These are phyloP conservation scores for Hemisphaericaspora xylanilytica DNA, from an alignment of 1,139 yeast genomes.

Conservation along the genomic window DNA sequence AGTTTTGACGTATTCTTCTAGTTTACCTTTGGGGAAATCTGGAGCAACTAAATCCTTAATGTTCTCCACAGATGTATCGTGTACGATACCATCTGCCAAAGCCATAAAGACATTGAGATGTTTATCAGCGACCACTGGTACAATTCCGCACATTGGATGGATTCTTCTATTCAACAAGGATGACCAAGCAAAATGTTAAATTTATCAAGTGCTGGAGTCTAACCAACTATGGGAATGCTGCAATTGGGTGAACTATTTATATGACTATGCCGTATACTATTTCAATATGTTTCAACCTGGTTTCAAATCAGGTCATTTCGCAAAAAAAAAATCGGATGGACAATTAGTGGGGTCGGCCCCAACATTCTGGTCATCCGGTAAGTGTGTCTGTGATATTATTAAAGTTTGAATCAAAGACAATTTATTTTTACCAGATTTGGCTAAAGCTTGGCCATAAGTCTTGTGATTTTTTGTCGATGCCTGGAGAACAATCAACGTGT, in stretches of 20 bases:
- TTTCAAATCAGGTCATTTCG: neutral
- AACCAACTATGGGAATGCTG: too few species aligned
- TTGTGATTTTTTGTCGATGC: neutral
- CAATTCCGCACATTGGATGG: constrained; percentile 2
- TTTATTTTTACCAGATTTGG: neutral
- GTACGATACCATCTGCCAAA: constrained; percentile 38
- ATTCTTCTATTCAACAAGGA: too few species aligned
- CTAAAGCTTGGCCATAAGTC: neutral
- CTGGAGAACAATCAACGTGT: neutral
- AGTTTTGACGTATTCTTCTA: constrained; percentile 32
- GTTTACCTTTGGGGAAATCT: constrained; percentile 26
- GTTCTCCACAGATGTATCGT: constrained; percentile 30
- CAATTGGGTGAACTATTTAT: neutral
- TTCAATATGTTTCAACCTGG: neutral
- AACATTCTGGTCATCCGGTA: neutral
- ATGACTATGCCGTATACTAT: neutral
- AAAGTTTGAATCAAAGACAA: neutral
- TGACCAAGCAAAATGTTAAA: too few species aligned
- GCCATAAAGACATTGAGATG: constrained; percentile 27
- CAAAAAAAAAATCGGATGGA: neutral
- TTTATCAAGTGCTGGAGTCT: too few species aligned
- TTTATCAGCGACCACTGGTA: constrained; percentile 20
- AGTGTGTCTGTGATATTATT: too few species aligned
- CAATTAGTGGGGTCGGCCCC: neutral
- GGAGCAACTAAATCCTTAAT: constrained; percentile 28